Base-by-base conservation (phyloP, 306 rosid genomes). In the Prunus salicina region DNA sequence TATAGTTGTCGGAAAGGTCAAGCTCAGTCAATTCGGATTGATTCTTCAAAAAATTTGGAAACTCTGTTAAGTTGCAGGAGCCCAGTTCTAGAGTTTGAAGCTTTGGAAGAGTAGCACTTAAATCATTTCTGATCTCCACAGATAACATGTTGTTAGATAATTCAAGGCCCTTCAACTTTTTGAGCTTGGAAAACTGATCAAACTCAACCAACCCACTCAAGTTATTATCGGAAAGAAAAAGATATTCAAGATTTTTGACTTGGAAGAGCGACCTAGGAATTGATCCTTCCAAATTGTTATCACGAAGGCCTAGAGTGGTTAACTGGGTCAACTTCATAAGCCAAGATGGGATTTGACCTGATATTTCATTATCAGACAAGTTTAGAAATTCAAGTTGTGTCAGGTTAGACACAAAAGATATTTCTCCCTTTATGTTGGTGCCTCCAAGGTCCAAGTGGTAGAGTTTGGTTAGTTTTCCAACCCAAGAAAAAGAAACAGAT, bases 31-130 rank as follows among this genome's bases (percentile, higher is more conserved):
- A 16, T 18, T 8, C 47, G 1, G 63, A 8, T 52, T 69, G 49
- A 69, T 84, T 74, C 0, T 19, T 63, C 0, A 86, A 71, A 5
- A 88, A 79, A 11, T 79, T 75, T 51, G 52, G 68, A 55, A 78
- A 32, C 24, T 19, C 30, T 32, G 47, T 53, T 46, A 84, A 71
- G 69, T 75, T 81, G 47, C 72, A 14, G 0, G 19, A 12, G 1
- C 18, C 38, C 15, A 84, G 25, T 30, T 15, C 67, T 67, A 78
- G 34, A 53, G 1, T 0, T 1, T 25, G 0, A 32, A 78, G 52
- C 27, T 52, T 0, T 1, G 18, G 0, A 32, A 78, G 52, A 16
- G 22, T 22, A 22, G 22, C 22, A 22, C 22, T 22, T 22, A 22
- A 22, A 22, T 22, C 22, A 22, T 22, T 22, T 22, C 22, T 22